Base-by-base conservation (phyloP, 768 basidiomycete species). In the Exidia glandulosa region DNA sequence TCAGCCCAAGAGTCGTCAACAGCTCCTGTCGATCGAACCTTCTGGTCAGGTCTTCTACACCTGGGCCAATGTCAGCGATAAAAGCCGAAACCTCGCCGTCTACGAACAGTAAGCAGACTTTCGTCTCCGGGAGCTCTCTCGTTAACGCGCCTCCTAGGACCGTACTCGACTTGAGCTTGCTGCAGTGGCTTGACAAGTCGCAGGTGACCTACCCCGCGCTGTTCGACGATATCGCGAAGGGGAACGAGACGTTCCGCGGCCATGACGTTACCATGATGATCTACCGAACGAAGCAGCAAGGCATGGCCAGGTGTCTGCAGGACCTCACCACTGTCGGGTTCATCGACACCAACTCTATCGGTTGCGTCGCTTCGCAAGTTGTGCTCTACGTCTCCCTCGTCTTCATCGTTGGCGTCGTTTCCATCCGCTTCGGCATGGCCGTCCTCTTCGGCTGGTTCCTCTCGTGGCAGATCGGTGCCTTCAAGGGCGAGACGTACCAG, bases 401-500 rank as follows among this genome's bases (percentile, higher is more conserved):
- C 64, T 96, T 98, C 81, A 98, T 99, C 71, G 87, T 95, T 63
- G 95, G 95, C 62, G 95, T 98, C 62, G 95, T 98, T 63, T 80
- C 83, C 58, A 93, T 96, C 71, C 90, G 93, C 34, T 99, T 98
- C 75, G 77, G 81, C 65, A 95, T 98, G 93, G 96, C 96, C 54
- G 90, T 96, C 68, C 79, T 95, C 70, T 99, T 98, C 73, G 81
- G 89, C 29, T 99, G 96, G 96, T 98, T 97, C 81, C 88, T 90
- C 71, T 92, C 89, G n/a, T 93, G 90, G 86, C 85, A 85, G 67
- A 79, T 99, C 45, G 96, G 96, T 55, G 88, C 90, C 64, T 98
- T 95, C 79, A 87, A 88, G 63, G 81, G 83, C 37, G 96, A 99
- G 74, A 91, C 92, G 16, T 92, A 94, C 69, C 86, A 90, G 69